Base-by-base conservation (phyloP, 768 basidiomycete species). In the Suillus placidus region DNA sequence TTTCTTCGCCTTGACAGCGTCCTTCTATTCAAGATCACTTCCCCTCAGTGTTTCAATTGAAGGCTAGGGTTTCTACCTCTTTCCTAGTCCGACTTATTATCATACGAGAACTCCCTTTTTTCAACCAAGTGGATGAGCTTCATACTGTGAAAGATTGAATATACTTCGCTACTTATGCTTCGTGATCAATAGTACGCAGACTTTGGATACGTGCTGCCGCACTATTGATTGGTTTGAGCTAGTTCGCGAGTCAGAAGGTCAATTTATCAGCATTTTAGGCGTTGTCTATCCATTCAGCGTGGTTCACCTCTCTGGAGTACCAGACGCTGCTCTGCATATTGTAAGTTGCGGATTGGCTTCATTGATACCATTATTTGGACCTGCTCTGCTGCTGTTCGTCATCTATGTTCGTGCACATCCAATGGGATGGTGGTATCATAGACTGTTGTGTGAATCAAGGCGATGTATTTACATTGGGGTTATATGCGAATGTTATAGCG, bases 71-170 rank as follows among this genome's bases (percentile, higher is more conserved):
- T 51, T 51, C 23, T 26, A 16, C 8, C 14, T 16, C 14, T 52
- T 52, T 30, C 26, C 1, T 52, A 5, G 30, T 52, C 30, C 30
- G 16, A 49, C 23, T 23, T 13, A 5, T 5, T 47, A 26, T 78
- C 16, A 30, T 30, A 52, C 16, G 9, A 10, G 8, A 54, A 54
- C 4, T 14, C 6, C 51, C 16, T 51, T 51, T 12, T 16, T 30
- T 49, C 49, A 14, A 14, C 16, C 8, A 32, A 32, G 16, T 6
- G 30, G 4, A 30, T 4, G 51, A 52, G 0, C 16, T 30, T 52
- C 2, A 52, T 9, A 14, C 8, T 49, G 14, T 49, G 7, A 16
- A 52, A 30, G 40, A 45, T 43, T 51, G 9, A 30, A 30, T 3
- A 52, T 30, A 52, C 0, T 23, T 16, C 7, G 8, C 49, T 51